Conservation (phyloP, 1,284 basidiomycete genomes). For the Moesziomyces sp. region DNA sequence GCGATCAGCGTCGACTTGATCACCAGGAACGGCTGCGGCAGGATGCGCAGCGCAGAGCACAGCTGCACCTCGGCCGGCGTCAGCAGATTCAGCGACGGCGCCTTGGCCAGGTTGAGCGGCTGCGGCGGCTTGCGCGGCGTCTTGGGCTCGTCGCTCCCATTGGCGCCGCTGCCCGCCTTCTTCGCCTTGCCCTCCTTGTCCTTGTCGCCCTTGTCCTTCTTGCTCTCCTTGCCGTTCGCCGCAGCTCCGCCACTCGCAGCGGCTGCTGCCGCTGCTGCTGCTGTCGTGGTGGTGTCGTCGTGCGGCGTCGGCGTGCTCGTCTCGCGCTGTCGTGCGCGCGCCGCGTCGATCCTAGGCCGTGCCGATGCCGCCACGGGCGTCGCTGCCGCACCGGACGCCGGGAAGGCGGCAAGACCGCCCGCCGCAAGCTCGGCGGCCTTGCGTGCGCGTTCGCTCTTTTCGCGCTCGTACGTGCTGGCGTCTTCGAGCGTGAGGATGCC, state of each 20-base stretch:
- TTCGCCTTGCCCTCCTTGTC: conserved; percentile 16
- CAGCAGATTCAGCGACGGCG: conserved; percentile 62
- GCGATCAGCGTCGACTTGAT: conserved; percentile 64
- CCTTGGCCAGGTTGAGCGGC: conserved; percentile 58
- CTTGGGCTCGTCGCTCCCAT: conserved; percentile 40
- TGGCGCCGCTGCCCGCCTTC: conserved; percentile 8
- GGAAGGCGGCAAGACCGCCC: conserved; percentile 57
- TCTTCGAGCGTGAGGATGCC: conserved; percentile 64
- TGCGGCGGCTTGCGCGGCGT: conserved; percentile 51
- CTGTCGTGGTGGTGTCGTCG: conserved; percentile 26
- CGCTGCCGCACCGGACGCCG: conserved; percentile 47
- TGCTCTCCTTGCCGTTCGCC: conserved; percentile 26
- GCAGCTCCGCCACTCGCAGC: background rate
- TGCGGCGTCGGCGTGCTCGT: conserved; percentile 43
- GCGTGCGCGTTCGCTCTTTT: conserved; percentile 61
- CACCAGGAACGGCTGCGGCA: conserved; percentile 63
- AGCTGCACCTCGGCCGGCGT: conserved; percentile 59
- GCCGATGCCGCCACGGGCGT: conserved; percentile 36
- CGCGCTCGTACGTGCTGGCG: conserved; percentile 59
- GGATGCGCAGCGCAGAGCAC: conserved; percentile 62
- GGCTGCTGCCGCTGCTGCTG: conserved; percentile 1
- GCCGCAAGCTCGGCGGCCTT: conserved; percentile 58
- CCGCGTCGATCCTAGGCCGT: conserved; percentile 35
- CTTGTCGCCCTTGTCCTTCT: conserved; percentile 29
- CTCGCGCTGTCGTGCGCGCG: conserved; percentile 52